Evolutionary conservation across 2,329 filamentous ascomycete genomes (phyloP).

Genomic region (Colletotrichum lentis): DNA sequence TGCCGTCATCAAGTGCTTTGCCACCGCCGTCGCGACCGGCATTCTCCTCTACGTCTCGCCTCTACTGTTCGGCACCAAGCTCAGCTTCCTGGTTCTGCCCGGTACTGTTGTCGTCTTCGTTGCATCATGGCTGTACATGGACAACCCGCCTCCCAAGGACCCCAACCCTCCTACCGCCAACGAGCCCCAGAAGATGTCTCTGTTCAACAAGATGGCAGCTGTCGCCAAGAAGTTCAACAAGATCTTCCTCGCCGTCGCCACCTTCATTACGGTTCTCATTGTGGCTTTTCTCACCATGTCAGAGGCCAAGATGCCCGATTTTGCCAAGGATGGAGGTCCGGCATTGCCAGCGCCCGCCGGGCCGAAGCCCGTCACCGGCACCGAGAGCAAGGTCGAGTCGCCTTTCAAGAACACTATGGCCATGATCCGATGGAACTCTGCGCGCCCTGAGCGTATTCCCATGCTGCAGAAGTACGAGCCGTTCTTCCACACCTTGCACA

Average conservation of each 20-base stretch:
- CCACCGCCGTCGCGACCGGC: constrained; percentile 45
- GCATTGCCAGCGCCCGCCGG: constrained; percentile 5
- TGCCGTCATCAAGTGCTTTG: constrained; percentile 48
- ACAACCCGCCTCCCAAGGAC: constrained; percentile 42
- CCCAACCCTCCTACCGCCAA: constrained; percentile 28
- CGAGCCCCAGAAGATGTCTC: constrained; percentile 31
- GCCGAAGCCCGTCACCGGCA: constrained; percentile 24
- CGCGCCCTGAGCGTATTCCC: constrained; percentile 43
- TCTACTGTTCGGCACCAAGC: constrained; percentile 44
- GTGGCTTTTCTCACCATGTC: constrained; percentile 39
- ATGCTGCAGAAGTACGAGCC: constrained; percentile 43
- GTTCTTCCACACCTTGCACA: constrained; percentile 45
- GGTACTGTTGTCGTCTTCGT: constrained; percentile 45
- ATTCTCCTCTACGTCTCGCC: constrained; percentile 46
- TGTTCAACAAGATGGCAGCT: constrained; percentile 32
- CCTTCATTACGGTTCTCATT: constrained; percentile 39
- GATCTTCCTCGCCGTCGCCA: constrained; percentile 31
- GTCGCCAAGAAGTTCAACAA: constrained; percentile 37
- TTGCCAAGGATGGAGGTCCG: constrained; percentile 26
- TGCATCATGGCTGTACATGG: constrained; percentile 46
- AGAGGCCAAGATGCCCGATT: constrained; percentile 37
- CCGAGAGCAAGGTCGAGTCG: constrained; percentile 38
- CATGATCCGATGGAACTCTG: constrained; percentile 44
- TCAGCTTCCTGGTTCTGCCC: constrained; percentile 44
- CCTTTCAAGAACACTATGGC: constrained; percentile 45